Base-by-base conservation (phyloP, 345 rosid species). In the Lumnitzera racemosa region DNA sequence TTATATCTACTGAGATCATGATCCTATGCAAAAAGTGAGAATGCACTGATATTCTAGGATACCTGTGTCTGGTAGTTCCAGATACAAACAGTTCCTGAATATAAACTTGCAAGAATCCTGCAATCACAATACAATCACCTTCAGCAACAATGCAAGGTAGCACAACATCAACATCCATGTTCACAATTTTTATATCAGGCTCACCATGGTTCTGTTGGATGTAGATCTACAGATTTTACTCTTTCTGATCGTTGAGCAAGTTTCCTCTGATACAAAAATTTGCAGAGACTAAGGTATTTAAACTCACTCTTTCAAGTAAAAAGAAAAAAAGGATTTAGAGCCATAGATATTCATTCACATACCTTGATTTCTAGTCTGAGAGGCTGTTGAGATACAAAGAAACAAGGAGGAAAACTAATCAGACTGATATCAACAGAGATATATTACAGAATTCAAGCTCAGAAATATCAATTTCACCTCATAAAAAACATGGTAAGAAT, bases 11-110 rank as follows among this genome's bases (percentile, higher is more conserved):
- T 36, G 43, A 36, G 10, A 6, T 5, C 43, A 36, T 36, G 43
- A 36, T 36, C 43, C 11, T 7, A 36, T 36, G 43, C 10, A 36
- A 36, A 36, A 36, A 7, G 43, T 36, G 43, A 36, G 24, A 57
- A 27, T 51, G n/a, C 53, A 51, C 24, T 49, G 47, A 13, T 15
- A 51, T 56, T 15, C 15, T 57, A 46, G 59, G 74, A 43, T 79
- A 95, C 99, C 96, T 90, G 99, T 48, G 98, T 81, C 77, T 80
- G 84, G 77, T 80, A 80, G 61, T 80, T 69, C 81, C 81, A 80
- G 53, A 80, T 80, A 49, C 80, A 71, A 16, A 80, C 78, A 59
- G 84, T 80, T 61, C 84, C 84, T 2, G 84, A 77, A 54, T 80
- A 80, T 67, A 80, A 49, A 66, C 81, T 80, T 62, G 73, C 73